These are phyloP conservation scores for Aurantiochytrium sp. DNA, from an alignment of 108 stramenopile species.

Conservation along the genomic window DNA sequence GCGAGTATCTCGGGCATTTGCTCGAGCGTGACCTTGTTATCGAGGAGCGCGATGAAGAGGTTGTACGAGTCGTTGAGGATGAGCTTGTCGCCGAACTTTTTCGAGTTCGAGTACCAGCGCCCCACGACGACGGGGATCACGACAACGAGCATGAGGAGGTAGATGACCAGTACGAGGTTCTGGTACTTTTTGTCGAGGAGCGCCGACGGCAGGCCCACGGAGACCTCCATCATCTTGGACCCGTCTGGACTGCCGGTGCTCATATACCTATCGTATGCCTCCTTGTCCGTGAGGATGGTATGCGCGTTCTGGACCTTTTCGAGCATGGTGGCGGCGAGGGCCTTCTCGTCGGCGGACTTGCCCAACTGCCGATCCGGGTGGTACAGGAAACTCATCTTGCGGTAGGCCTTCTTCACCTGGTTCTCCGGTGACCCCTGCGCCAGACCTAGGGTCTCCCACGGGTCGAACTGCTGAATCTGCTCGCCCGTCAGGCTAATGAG, in stretches of 20 bases:
- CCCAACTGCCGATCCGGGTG: slow-evolving; percentile 36
- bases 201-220: slow-evolving; percentile 32
- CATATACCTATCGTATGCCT: slow-evolving; percentile 27
- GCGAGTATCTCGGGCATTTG: slow-evolving; percentile 31
- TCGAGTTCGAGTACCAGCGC: slow-evolving; percentile 43
- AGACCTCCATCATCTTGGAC: slow-evolving; percentile 35
- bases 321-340: slow-evolving; percentile 20
- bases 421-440: background rate
- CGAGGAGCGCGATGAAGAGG: slow-evolving; percentile 22
- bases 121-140: slow-evolving; percentile 38
- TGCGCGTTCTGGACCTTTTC: slow-evolving; percentile 37
- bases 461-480: slow-evolving; percentile 34
- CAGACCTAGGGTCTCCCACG: slow-evolving; percentile 37
- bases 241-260: slow-evolving; percentile 42
- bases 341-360: slow-evolving; percentile 31
- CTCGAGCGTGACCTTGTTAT: background rate
- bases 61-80: slow-evolving; percentile 36
- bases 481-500: background rate
- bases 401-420: slow-evolving; percentile 38
- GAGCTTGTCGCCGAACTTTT: slow-evolving; percentile 38
- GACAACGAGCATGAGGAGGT: slow-evolving; percentile 33
- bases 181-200: slow-evolving; percentile 31
- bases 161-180: slow-evolving; percentile 36
- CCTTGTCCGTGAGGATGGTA: slow-evolving; percentile 33
- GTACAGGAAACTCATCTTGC: background rate